Evolutionary conservation across 805 yeast species (phyloP).

Genomic region (Saccharomycopsis fodiens): DNA sequence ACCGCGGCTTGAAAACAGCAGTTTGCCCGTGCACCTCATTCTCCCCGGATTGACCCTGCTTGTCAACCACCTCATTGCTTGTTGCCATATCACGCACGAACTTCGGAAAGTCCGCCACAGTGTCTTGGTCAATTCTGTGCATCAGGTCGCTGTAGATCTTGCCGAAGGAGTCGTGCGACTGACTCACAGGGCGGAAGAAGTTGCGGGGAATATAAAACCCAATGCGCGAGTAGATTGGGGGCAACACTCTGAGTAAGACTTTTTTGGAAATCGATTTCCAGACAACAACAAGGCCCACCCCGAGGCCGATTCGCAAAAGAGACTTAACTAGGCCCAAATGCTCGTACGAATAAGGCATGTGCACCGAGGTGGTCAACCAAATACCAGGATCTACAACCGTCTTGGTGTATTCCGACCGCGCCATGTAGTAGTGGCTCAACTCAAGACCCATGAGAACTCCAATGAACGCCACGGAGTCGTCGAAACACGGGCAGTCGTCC

Average conservation of each 20-base stretch:
- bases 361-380: conserved; percentile 26
- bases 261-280: conserved; percentile 78
- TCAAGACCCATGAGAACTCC: conserved; percentile 82
- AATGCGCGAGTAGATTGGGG: conserved; percentile 47
- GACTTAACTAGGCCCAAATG: conserved; percentile 37
- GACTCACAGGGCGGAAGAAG: conserved; percentile 29
- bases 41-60: conserved; percentile 4
- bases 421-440: conserved; percentile 44
- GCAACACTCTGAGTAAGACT: conserved; percentile 46
- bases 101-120: conserved; percentile 8
- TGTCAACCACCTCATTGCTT: conserved; percentile 7
- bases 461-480: conserved; percentile 87
- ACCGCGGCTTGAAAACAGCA: conserved; percentile 51
- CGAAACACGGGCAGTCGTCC: conserved; percentile 94
- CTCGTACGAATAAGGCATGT: conserved; percentile 36
- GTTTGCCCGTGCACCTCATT: neutral
- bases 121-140: conserved; percentile 8
- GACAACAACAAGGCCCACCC: conserved; percentile 49
- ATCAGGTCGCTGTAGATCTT: conserved; percentile 10
- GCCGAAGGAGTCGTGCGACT: conserved; percentile 28
- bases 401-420: conserved; percentile 22
- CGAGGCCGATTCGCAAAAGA: conserved; percentile 46
- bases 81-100: neutral
- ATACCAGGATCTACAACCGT: conserved; percentile 21
- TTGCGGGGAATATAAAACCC: conserved; percentile 34